phyloP scores from a whole-genome alignment of 148 eudicot species.

The Cornus florida region DNA sequence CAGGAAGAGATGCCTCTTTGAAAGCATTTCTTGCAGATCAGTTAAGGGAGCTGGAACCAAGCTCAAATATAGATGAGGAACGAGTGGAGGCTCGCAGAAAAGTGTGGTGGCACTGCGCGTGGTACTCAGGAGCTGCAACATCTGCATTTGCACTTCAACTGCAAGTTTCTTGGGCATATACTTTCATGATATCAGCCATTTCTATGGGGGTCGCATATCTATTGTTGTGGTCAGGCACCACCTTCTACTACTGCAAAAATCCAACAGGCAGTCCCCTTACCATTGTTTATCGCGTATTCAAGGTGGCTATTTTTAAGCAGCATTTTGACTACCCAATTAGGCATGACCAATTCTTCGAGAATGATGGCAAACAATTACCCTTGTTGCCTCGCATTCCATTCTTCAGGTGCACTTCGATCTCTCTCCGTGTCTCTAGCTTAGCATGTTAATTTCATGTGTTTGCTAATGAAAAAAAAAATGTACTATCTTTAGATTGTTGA shows the following conservation, averaged over 20 bases:
- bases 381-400: not conserved
- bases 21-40: too few relatives aligned
- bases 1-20: too few relatives aligned
- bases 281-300: not conserved
- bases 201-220: not conserved
- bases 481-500: too few relatives aligned
- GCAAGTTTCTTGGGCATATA: not conserved
- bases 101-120: not conserved
- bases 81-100: not conserved
- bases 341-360: not conserved
- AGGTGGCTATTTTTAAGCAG: not conserved
- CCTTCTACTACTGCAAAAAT: not conserved
- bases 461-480: too few relatives aligned
- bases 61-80: too few relatives aligned
- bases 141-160: not conserved
- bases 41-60: too few relatives aligned
- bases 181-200: not conserved
- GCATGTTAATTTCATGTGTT: too few relatives aligned
- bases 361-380: not conserved
- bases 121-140: not conserved
- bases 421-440: too few relatives aligned
- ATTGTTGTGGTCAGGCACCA: not conserved
- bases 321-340: not conserved
- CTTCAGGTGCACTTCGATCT: not conserved
- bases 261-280: not conserved